Evolutionary conservation across 495 filamentous ascomycete species (phyloP), one percentile per base, ranked within the genome.

Genomic region (Aeminium ludgeri): DNA sequence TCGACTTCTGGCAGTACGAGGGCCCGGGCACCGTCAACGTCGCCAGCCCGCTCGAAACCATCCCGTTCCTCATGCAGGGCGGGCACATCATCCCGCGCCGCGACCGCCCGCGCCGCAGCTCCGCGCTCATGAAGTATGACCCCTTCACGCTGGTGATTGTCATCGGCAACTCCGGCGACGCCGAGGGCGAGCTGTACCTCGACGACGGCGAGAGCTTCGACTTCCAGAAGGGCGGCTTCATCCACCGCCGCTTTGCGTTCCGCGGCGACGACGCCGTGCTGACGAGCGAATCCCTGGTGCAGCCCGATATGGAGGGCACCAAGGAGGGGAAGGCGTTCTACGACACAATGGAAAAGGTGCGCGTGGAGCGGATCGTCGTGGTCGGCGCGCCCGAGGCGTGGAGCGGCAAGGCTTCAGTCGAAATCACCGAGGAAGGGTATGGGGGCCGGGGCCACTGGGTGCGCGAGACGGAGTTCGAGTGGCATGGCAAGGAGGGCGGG

Each of bases 121-220:
- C 74, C 40, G 79, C 79, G 5, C 65, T 95, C 7, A 95, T 96
- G 91, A 78, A 72, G 51, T 91, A 73, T 62, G 89, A 97, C 55
- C 85, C 87, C 5, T 93, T 92, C 60, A 96, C 89, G 7, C 70
- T 97, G 1, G 74, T 96, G 29, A 65, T 96, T 3, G 71, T 75
- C 1, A 62, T 93, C n/a, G 63, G 71, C 49, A 73, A 76, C 52
- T 66, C 73, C 25, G 76, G 75, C 33, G 68, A 72, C 38, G 86
- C 89, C 0, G 74, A 81, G 37, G 89, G 89, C 20, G 73, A 74
- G 3, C 61, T 97, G 20, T 97, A 96, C 51, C 63, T 91, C 36
- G 89, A 96, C 52, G 89, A 97, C 49, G 91, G 89, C 19, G 86
- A 94, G 62, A 82, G 79, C 0, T 96, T 82, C 45, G 81, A 93